Evolutionary conservation across 2,329 filamentous ascomycete species (phyloP).

Genomic region (Ophiostoma piceae): DNA sequence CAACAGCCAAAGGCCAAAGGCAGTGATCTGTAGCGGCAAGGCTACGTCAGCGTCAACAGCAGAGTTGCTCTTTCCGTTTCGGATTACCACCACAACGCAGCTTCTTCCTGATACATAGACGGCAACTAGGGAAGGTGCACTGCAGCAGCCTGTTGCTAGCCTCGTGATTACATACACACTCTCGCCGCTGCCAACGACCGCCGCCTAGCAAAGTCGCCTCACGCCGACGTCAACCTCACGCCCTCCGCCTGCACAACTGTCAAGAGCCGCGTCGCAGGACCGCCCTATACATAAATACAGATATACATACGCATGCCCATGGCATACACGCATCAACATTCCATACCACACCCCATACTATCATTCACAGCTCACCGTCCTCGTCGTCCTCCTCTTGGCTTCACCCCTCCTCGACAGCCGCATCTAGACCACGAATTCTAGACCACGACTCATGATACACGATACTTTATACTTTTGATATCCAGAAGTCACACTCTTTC

Average conservation of each 20-base stretch:
- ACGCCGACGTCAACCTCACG: neutral
- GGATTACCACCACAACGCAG: neutral
- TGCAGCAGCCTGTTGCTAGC: constrained; percentile 5
- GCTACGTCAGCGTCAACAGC: constrained; percentile 25
- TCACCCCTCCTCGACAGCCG: neutral
- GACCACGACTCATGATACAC: neutral
- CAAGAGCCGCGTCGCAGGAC: neutral
- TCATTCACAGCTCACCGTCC: neutral
- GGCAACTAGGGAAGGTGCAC: constrained; percentile 3
- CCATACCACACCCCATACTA: neutral
- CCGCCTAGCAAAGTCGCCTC: neutral
- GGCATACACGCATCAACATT: neutral
- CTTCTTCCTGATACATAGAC: neutral
- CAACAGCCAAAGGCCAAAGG: neutral
- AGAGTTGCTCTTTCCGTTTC: neutral
- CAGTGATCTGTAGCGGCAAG: constrained; percentile 23
- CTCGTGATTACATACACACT: constrained; percentile 4
- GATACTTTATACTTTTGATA: neutral
- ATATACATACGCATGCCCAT: neutral
- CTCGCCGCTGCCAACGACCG: neutral
- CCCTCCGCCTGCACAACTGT: neutral
- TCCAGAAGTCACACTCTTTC: no score
- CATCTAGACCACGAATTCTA: neutral
- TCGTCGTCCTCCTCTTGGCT: neutral
- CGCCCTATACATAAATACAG: neutral